These are phyloP conservation scores for Spiraea crenata DNA, from an alignment of 331 rosid species.

Conservation along the genomic window DNA sequence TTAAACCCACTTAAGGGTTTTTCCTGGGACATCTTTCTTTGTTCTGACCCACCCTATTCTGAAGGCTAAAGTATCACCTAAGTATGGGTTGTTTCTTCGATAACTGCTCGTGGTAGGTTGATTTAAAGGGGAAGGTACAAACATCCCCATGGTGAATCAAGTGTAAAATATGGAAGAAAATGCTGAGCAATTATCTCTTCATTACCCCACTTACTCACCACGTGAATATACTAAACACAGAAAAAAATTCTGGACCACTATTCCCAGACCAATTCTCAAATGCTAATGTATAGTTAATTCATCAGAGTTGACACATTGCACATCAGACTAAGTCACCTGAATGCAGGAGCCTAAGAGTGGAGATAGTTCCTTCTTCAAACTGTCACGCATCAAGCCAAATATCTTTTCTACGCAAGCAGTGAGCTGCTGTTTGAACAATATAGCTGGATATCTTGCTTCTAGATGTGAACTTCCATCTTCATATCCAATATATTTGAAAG, in stretches of 20 bases:
- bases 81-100: not conserved
- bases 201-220: not conserved
- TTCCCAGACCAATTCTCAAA: not conserved
- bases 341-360: conserved; percentile 81
- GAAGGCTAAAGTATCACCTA: not conserved
- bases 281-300: not conserved
- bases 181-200: not conserved
- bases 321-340: conserved; percentile 58
- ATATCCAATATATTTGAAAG: conserved; percentile 65
- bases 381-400: conserved; percentile 91
- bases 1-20: not conserved
- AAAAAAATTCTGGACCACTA: not conserved
- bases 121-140: not conserved
- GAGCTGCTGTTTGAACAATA: conserved; percentile 90
- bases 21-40: not conserved
- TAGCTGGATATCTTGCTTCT: conserved; percentile 97
- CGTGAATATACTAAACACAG: not conserved
- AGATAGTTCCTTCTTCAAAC: conserved; percentile 85
- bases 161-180: not conserved
- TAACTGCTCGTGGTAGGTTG: not conserved
- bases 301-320: not conserved
- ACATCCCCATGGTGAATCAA: not conserved
- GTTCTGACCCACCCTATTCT: not conserved
- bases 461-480: conserved; percentile 84
- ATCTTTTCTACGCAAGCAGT: conserved; percentile 97